Base-by-base conservation (phyloP, 495 filamentous ascomycete species). In the Parathielavia appendiculata region DNA sequence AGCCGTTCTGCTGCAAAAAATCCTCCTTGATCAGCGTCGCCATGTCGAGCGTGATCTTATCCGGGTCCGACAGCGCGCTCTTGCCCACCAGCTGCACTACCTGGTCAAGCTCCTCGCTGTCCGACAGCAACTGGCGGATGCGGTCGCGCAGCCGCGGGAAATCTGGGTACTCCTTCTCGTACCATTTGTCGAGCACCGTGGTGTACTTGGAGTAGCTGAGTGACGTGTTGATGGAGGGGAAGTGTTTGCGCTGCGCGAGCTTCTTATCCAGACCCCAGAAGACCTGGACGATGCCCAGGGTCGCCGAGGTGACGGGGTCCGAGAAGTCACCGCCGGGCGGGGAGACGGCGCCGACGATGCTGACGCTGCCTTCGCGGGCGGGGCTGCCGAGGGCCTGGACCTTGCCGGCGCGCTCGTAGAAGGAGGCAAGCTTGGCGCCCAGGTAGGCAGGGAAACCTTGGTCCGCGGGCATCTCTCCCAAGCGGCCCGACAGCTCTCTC, bases 201-300 rank as follows among this genome's bases (percentile, higher is more conserved):
- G 84, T 95, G 76, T 99, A 99, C 76, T 99, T 99, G 85, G 86
- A 92, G 83, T 99, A 97, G 58, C 90, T 95, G 66, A 89, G 77
- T 6, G 88, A 87, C 19, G 93, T 97, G 78, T 99, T 99, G 79
- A 99, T 89, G 40, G 92, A 96, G 2, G 93, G 93, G 81, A 99
- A 99, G 76, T 99, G 93, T 77, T 99, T 99, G 58, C 93, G 86
- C 72, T 99, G 93, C 20, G 93, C 93, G 53, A 99, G 84, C 77
- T 97, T 97, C 85, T 99, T 97, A 78, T 99, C 93, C 35, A 98
- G 80, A 79, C 93, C 95, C 93, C 93, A 99, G 80, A 99, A 97
- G 58, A 99, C 93, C 67, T 99, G 93, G 66, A 97, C 95, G 70
- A 99, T 99, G 84, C 89, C 84, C 20, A 99, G 84, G 8, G 95